phyloP scores from a whole-genome alignment of 2,329 filamentous ascomycete genomes.

The Cladosporium phlei region DNA sequence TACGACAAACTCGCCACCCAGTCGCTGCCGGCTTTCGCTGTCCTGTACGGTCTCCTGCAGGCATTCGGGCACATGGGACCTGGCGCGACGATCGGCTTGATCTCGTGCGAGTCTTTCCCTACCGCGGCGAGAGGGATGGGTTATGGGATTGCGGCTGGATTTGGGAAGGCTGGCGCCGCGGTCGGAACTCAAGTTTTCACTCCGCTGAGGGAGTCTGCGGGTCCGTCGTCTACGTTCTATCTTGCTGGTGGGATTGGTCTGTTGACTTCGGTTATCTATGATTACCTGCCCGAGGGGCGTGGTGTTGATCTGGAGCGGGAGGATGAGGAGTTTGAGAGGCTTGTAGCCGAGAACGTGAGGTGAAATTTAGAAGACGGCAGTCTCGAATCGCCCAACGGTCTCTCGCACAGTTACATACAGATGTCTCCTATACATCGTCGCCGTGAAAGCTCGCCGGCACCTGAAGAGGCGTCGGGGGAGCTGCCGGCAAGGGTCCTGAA shows the following conservation, averaged over 20 bases:
- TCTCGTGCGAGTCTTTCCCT: conserved; percentile 49
- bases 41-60: conserved; percentile 51
- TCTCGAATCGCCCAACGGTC: too few species aligned
- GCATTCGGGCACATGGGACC: conserved; percentile 48
- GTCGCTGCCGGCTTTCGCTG: conserved; percentile 46
- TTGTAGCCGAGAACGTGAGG: too few species aligned
- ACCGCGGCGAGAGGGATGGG: conserved; percentile 50
- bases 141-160: conserved; percentile 48
- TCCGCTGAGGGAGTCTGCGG: conserved; percentile 35
- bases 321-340: conserved; percentile 21
- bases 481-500: too few species aligned
- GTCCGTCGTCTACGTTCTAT: conserved; percentile 21
- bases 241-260: conserved; percentile 20
- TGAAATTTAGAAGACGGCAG: too few species aligned
- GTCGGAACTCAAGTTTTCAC: conserved; percentile 50
- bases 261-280: conserved; percentile 20
- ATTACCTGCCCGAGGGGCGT: conserved; percentile 20
- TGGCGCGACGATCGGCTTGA: conserved; percentile 48
- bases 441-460: too few species aligned
- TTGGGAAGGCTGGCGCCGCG: conserved; percentile 50
- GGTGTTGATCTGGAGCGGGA: conserved; percentile 17
- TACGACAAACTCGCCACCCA: conserved; percentile 45
- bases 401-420: too few species aligned
- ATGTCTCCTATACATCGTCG: too few species aligned
- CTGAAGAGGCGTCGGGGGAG: too few species aligned